Percentiles rank a stretch among this genome's conserved stretches.
These are phyloP conservation scores for Coemansia sp. DNA, from an alignment of 192 early-diverging fungal species.

Conservation along the genomic window DNA sequence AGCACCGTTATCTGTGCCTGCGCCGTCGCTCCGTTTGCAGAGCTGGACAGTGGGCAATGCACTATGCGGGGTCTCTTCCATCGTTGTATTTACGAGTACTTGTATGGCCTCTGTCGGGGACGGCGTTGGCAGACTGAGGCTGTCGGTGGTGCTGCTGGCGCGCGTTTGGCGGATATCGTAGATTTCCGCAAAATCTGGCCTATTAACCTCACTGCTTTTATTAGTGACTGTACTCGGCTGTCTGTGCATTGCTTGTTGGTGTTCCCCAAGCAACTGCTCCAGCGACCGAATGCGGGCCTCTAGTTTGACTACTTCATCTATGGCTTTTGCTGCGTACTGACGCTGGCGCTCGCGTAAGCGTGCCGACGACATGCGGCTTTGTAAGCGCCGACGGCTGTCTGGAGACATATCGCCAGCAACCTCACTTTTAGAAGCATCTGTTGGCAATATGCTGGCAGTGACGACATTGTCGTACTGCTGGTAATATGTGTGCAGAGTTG, in stretches of 20 bases:
- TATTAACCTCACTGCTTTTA: neutral
- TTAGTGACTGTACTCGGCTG: neutral
- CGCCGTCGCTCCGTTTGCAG: too few relatives aligned
- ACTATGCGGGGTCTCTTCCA: too few relatives aligned
- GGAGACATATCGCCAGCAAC: constrained; percentile 22
- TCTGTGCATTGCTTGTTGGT: too few relatives aligned
- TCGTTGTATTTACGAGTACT: too few relatives aligned
- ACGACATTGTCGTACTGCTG: too few relatives aligned
- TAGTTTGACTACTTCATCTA: constrained; percentile 16
- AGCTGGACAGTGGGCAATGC: too few relatives aligned
- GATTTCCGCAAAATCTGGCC: too few relatives aligned
- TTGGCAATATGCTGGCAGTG: neutral
- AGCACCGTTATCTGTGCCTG: too few relatives aligned
- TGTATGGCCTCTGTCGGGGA: too few relatives aligned
- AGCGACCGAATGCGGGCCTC: constrained; percentile 19
- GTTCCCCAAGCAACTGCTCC: constrained; percentile 9
- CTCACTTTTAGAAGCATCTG: neutral
- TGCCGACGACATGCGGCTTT: constrained; percentile 41
- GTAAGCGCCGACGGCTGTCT: constrained; percentile 37
- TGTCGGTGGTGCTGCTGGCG: neutral
- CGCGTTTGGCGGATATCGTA: too few relatives aligned
- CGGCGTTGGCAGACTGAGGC: too few relatives aligned
- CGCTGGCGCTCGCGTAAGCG: constrained; percentile 45
- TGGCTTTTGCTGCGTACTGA: constrained; percentile 3
- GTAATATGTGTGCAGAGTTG: too few relatives aligned